phyloP scores from a whole-genome alignment of 179 eudicot genomes.

The Camellia oleifera region DNA sequence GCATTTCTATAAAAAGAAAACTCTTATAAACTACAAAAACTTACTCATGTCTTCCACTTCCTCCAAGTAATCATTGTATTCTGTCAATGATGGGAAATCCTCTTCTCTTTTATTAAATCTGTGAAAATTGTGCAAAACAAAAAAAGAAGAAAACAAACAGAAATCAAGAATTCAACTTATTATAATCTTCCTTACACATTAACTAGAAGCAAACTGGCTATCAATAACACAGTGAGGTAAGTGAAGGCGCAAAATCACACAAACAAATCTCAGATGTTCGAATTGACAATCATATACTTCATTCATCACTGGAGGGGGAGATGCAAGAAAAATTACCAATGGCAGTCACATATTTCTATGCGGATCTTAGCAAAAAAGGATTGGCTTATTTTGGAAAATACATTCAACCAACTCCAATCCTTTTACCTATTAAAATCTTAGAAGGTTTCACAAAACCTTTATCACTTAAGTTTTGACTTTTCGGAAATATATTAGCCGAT shows the following conservation, averaged over 20 bases:
- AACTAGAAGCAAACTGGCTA: not conserved
- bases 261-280: not conserved
- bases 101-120: conserved; percentile 94
- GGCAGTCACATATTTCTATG: too few relatives aligned
- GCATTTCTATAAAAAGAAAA: not conserved
- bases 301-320: not conserved
- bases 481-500: too few relatives aligned
- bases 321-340: too few relatives aligned
- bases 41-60: conserved; percentile 96
- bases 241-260: not conserved
- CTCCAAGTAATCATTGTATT: conserved; percentile 95
- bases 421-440: too few relatives aligned
- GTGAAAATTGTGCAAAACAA: conserved; percentile 9
- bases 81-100: conserved; percentile 77
- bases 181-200: not conserved
- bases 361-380: too few relatives aligned
- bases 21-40: conserved; percentile 23
- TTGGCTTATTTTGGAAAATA: too few relatives aligned
- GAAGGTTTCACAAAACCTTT: too few relatives aligned
- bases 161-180: not conserved
- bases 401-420: too few relatives aligned
- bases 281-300: not conserved
- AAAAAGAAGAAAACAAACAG: not conserved
- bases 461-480: too few relatives aligned
- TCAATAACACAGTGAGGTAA: not conserved